Percentiles rank a stretch among this genome's conserved stretches.
phyloP scores from a whole-genome alignment of 2,329 filamentous ascomycete genomes.

The Bertia moriformis region DNA sequence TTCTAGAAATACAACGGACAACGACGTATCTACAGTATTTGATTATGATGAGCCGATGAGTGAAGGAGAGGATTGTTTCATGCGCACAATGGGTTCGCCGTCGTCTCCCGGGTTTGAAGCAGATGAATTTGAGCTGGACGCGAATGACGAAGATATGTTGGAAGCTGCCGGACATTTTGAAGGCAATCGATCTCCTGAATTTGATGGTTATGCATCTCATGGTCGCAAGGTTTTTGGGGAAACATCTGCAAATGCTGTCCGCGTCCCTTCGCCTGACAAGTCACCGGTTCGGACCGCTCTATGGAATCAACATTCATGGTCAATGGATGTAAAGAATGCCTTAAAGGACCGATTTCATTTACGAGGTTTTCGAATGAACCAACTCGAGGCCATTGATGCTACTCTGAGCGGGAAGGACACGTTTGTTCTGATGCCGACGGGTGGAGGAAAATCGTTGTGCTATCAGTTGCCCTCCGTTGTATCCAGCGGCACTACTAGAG shows the following conservation, averaged over 20 bases:
- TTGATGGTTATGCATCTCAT: conserved; percentile 4
- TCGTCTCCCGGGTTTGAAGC: conserved; percentile 14
- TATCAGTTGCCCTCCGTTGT: conserved; percentile 89
- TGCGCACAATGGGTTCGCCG: background rate
- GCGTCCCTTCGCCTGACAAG: conserved; percentile 7
- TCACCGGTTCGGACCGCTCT: conserved; percentile 1
- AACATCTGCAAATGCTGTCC: conserved; percentile 19
- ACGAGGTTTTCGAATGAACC: conserved; percentile 75
- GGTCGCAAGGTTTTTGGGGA: conserved; percentile 21
- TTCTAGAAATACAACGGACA: background rate
- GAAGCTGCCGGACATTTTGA: conserved; percentile 19
- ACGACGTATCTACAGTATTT: background rate
- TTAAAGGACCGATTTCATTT: conserved; percentile 74
- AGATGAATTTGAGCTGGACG: conserved; percentile 21
- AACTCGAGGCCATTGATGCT: conserved; percentile 89
- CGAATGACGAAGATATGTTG: conserved; percentile 26
- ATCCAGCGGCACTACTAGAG: conserved; percentile 62
- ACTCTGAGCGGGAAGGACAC: conserved; percentile 76
- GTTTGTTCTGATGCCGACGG: conserved; percentile 95
- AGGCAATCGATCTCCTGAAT: no score
- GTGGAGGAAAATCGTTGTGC: conserved; percentile 89
- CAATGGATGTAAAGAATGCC: conserved; percentile 65
- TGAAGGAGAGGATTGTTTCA: background rate
- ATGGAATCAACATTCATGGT: conserved; percentile 53
- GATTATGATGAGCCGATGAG: background rate